These are phyloP conservation scores for Xylariaceae sp. DNA, from an alignment of 2,329 filamentous ascomycete species.

Conservation along the genomic window DNA sequence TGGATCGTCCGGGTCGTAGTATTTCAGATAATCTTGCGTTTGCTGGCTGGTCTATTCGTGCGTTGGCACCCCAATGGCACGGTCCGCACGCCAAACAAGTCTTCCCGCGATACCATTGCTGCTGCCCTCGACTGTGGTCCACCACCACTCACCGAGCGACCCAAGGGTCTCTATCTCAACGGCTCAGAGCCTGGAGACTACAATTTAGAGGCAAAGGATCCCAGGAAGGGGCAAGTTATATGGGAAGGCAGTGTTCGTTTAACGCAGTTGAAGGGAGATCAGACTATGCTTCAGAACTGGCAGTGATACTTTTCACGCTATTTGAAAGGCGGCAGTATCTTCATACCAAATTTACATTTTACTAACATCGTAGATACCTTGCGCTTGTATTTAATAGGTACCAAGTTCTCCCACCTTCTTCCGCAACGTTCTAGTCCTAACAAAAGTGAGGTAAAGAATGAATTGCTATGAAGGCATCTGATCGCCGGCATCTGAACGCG, in stretches of 20 bases:
- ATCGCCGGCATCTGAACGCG: too few relatives aligned
- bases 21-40: constrained; percentile 2
- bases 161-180: constrained; percentile 15
- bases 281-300: not conserved
- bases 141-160: constrained; percentile 11
- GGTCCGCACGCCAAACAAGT: constrained; percentile 13
- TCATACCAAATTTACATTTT: too few relatives aligned
- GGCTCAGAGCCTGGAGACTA: constrained; percentile 9
- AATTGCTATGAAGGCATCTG: too few relatives aligned
- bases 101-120: constrained; percentile 12
- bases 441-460: too few relatives aligned
- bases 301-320: too few relatives aligned
- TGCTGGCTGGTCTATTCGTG: not conserved
- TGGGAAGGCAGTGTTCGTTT: constrained; percentile 9
- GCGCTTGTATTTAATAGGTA: too few relatives aligned
- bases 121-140: constrained; percentile 8
- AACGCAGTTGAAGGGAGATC: not conserved
- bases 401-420: too few relatives aligned
- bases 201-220: constrained; percentile 12
- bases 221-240: constrained; percentile 7
- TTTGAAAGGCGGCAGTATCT: too few relatives aligned
- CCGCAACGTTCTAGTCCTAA: too few relatives aligned
- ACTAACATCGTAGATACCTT: too few relatives aligned
- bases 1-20: constrained; percentile 8
- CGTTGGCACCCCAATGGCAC: constrained; percentile 11